Base-by-base conservation (phyloP, 2,329 filamentous ascomycete genomes). In the Coniella vitis region DNA sequence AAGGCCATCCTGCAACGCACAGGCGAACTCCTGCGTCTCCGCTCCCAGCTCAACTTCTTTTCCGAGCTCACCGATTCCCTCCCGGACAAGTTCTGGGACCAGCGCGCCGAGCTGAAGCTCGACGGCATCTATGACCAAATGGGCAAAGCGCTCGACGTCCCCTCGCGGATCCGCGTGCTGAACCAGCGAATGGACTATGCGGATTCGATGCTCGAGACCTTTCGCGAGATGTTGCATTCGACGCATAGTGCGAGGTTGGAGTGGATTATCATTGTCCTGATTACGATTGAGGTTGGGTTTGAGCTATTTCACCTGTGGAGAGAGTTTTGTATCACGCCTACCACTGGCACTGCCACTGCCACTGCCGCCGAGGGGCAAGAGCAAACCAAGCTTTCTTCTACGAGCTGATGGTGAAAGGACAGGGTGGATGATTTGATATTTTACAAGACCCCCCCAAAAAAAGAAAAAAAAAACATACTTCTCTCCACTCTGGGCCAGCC, bases 171-270 rank as follows among this genome's bases (percentile, higher is more conserved):
- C 69, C 87, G 87, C 60, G 83, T 88, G 16, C 69, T 97, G 57
- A 98, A 98, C 65, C 88, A 95, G 69, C 95, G 95, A 71, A 94
- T 98, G 80, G 91, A 95, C 61, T 97, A 98, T 64, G 93, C 91
- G 1, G 87, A 93, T 61, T 91, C 97, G 65, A 96, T 96, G 64
- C 90, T 93, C 7, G 87, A 76, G 45, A 90, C 97, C 14, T 69
- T 97, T 53, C 76, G 93, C 50, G 89, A 96, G 65, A 83, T 90
- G 63, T 75, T 94, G 48, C 94, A 87, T 62, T 90, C 97, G 72
- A 89, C 88, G 64, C 90, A 97, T 62, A 86, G 88, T 14, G 81
- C 90, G 25, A 76, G 88, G 48, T 74, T 98, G 10, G 93, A 97
- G 69, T 91, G 88, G 86, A 94, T 94, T 59, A 97, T 98, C 63